Evolutionary conservation across 1,284 basidiomycete genomes (phyloP).

Genomic region (Trichosporon coremiiforme): DNA sequence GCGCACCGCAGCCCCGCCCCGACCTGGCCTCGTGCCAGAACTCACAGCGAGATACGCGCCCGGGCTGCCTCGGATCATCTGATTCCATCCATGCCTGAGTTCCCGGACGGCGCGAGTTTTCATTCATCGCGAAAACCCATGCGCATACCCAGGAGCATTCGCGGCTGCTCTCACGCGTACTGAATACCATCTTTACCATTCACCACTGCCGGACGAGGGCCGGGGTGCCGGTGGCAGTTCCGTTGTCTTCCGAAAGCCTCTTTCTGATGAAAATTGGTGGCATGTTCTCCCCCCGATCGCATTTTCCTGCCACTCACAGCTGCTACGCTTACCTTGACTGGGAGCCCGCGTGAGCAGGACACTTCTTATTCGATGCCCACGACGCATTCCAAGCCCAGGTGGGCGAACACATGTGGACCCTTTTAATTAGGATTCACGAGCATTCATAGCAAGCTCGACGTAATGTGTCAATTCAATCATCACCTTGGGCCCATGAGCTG

Average conservation of each 20-base stretch:
- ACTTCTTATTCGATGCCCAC: not conserved
- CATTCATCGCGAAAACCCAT: not conserved
- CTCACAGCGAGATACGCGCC: too few species aligned
- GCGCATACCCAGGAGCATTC: not conserved
- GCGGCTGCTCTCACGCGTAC: not conserved
- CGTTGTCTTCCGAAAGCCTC: not conserved
- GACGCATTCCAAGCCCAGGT: not conserved
- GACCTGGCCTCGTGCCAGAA: too few species aligned
- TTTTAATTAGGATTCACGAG: not conserved
- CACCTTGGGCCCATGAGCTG: not conserved
- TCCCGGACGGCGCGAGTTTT: not conserved
- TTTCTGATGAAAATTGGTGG: not conserved
- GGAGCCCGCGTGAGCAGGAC: not conserved
- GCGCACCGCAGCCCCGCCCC: too few species aligned
- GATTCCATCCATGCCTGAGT: not conserved
- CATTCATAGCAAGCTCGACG: not conserved
- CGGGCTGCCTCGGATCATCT: not conserved
- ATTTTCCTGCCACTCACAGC: not conserved
- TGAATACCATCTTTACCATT: not conserved
- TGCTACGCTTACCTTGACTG: not conserved
- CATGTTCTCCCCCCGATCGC: not conserved
- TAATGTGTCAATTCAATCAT: not conserved
- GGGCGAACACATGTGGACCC: not conserved
- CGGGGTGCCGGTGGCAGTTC: not conserved
- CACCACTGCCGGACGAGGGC: not conserved